Evolutionary conservation across 2,329 filamentous ascomycete species (phyloP), one percentile per base, ranked within the genome.

Genomic region (Westerdykella ornata): DNA sequence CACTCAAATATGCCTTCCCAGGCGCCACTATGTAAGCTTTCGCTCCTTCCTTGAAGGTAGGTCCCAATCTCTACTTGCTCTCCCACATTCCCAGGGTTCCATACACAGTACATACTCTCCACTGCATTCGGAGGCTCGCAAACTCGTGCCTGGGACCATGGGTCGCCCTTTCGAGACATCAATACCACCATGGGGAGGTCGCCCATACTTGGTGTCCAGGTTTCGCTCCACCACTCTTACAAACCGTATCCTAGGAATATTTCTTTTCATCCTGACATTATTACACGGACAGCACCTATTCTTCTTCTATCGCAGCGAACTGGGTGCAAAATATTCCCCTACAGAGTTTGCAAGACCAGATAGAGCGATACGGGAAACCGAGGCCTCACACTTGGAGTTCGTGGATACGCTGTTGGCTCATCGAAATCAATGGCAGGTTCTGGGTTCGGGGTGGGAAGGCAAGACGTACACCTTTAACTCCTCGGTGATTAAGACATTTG

Each of bases 401-500:
- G 42, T 50, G 35, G 41, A 51, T n/a, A 47, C 44, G 14, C 37
- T 60, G 8, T 28, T 59, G 29, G 49, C 49, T 5, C 52, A 53
- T 14, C 48, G 53, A 19, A 37, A 39, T 8, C 34, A 33, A 1
- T 60, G 57, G 54, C 45, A 38, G 16, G 38, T 45, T 5, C 38
- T 60, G 20, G 54, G 56, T 4, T n/a, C 46, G 5, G 57, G 56
- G 8, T 53, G 47, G 44, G 56, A 60, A 39, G 57, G 57, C 14
- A 53, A 47, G 12, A 55, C 52, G 7, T 59, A 45, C 34, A 39
- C 36, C 12, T 57, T 51, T 6, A 43, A 51, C 22, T 42, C 49
- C 29, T 51, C 42, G 2, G 56, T 57, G 1, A 60, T 60, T 43
- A 59, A 59, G 35, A 60, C 54, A 2, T 59, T 56, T 20, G 49